Conservation (phyloP, 2,329 filamentous ascomycete species). For the Dichotomopilus funicola region DNA sequence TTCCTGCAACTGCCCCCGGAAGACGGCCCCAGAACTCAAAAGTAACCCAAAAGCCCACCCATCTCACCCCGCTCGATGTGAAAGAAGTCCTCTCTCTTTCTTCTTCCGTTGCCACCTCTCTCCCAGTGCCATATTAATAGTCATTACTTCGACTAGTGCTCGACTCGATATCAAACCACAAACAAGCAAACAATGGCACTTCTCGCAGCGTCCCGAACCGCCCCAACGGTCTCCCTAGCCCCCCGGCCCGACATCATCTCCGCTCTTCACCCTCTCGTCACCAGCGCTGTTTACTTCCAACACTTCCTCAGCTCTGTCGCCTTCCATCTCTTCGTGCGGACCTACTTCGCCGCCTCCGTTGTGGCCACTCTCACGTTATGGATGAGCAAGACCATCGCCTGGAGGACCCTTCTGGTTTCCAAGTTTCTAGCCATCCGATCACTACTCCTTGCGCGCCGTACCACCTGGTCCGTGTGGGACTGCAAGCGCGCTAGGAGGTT, state of each 20-base stretch:
- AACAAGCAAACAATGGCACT: conserved; percentile 11
- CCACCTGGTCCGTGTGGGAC: conserved; percentile 17
- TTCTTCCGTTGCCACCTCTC: background rate
- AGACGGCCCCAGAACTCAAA: too few species aligned
- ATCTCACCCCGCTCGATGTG: too few species aligned
- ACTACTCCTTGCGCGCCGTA: background rate
- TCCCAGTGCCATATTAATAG: too few species aligned
- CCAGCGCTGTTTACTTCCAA: conserved; percentile 18
- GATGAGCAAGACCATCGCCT: conserved; percentile 17
- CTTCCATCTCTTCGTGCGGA: conserved; percentile 16
- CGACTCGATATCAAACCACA: conserved; percentile 1
- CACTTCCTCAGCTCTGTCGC: conserved; percentile 18
- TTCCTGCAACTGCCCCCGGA: too few species aligned
- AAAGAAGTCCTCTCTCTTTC: too few species aligned
- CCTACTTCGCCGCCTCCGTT: conserved; percentile 19
- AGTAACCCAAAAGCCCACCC: too few species aligned
- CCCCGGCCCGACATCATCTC: conserved; percentile 17
- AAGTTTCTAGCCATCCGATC: conserved; percentile 7
- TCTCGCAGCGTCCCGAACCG: conserved; percentile 16
- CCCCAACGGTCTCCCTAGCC: conserved; percentile 12
- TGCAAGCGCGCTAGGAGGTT: conserved; percentile 14
- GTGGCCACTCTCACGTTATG: conserved; percentile 11
- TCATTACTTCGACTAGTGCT: background rate
- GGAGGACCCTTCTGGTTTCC: conserved; percentile 11
- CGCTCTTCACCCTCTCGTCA: conserved; percentile 15